phyloP scores from a whole-genome alignment of 768 basidiomycete species.

The Russula griseocarnosa region DNA sequence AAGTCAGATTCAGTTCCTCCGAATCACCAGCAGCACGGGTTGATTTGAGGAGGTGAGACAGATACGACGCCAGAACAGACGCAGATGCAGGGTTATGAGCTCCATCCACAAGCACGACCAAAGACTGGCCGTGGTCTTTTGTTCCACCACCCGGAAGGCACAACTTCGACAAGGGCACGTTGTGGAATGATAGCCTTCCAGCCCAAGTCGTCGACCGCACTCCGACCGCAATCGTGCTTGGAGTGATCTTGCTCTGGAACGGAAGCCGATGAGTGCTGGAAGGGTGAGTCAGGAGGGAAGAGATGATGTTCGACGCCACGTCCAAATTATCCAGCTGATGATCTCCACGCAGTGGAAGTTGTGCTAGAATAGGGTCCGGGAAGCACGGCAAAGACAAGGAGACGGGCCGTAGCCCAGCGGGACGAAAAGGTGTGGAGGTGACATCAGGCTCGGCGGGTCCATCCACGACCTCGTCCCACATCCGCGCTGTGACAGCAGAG shows the following conservation, averaged over 20 bases:
- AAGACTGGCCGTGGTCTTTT: conserved; percentile 8
- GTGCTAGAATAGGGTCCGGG: conserved; percentile 42
- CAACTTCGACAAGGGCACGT: conserved; percentile 31
- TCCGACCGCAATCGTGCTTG: conserved; percentile 51
- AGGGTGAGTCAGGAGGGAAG: conserved; percentile 47
- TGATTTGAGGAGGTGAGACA: conserved; percentile 42
- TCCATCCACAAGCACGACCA: conserved; percentile 76
- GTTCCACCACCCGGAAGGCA: not conserved
- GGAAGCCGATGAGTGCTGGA: conserved; percentile 30
- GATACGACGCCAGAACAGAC: conserved; percentile 58
- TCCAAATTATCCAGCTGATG: conserved; percentile 88
- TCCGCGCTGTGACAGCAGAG: conserved; percentile 37
- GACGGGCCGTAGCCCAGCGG: conserved; percentile 44
- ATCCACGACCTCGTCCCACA: conserved; percentile 38
- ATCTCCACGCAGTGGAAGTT: conserved; percentile 66
- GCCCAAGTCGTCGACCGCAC: conserved; percentile 66
- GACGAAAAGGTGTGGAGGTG: conserved; percentile 33
- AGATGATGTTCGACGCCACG: conserved; percentile 59
- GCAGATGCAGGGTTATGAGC: conserved; percentile 90
- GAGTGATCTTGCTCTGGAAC: conserved; percentile 42
- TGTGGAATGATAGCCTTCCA: conserved; percentile 76
- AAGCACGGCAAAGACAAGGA: conserved; percentile 44
- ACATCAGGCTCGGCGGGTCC: conserved; percentile 32
- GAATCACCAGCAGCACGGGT: conserved; percentile 26
- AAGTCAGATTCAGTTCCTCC: conserved; percentile 49